Conservation (phyloP, 78 protist species). For the Creolimax fragrantissima region DNA sequence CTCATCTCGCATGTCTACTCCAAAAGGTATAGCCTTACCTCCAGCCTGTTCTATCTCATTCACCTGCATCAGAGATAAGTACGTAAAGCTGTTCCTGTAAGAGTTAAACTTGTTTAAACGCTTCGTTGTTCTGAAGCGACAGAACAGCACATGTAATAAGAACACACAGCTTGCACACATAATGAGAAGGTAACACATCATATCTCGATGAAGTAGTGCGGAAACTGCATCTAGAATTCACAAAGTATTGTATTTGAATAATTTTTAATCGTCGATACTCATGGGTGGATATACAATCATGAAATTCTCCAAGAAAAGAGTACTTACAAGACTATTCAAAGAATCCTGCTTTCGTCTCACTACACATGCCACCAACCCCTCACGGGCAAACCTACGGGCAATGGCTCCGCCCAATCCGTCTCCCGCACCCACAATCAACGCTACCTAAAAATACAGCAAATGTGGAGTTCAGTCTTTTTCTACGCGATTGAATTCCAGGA, state of each 20-base stretch:
- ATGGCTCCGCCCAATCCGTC: neutral
- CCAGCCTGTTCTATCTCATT: neutral
- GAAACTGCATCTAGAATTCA: too few species aligned
- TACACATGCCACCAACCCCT: neutral
- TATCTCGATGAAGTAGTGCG: too few species aligned
- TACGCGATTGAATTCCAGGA: neutral
- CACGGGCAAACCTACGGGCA: conserved; percentile 1
- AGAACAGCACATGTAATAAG: too few species aligned
- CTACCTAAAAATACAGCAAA: neutral
- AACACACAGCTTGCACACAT: too few species aligned
- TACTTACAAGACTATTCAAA: neutral
- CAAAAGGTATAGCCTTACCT: neutral
- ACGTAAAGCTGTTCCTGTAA: too few species aligned
- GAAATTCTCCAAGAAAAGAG: too few species aligned
- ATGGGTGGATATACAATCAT: too few species aligned
- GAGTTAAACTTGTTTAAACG: too few species aligned
- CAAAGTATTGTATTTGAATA: too few species aligned
- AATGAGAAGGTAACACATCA: too few species aligned
- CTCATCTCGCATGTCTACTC: neutral
- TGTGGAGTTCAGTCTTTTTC: neutral
- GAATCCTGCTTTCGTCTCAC: neutral
- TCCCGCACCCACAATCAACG: neutral
- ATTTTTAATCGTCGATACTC: too few species aligned
- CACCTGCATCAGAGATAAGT: neutral
- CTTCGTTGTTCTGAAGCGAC: too few species aligned